These are phyloP conservation scores for Wickerhamomyces bisporus DNA, from an alignment of 805 yeast species.

Conservation along the genomic window DNA sequence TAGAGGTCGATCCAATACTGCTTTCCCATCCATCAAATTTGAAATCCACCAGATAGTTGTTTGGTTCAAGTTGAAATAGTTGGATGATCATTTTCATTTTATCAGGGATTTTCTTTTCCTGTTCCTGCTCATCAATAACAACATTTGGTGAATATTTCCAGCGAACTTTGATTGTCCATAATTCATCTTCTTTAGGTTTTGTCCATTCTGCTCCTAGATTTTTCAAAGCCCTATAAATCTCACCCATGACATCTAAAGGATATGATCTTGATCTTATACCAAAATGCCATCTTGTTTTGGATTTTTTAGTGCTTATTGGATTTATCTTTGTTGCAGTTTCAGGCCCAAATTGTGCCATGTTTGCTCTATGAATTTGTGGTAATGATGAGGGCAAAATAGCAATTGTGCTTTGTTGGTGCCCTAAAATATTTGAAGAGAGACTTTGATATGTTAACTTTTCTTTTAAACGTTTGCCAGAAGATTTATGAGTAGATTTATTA, in stretches of 20 bases:
- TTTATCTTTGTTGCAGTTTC: conserved; percentile 41
- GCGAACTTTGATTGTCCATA: conserved; percentile 93
- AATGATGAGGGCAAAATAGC: conserved; percentile 91
- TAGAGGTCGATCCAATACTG: conserved; percentile 29
- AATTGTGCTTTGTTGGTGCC: conserved; percentile 59
- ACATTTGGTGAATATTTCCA: conserved; percentile 69
- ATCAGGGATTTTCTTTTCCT: conserved; percentile 47
- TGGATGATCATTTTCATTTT: conserved; percentile 97
- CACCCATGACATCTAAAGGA: conserved; percentile 98
- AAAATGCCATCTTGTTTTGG: conserved; percentile 97
- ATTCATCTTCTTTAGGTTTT: conserved; percentile 86
- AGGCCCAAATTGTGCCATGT: conserved; percentile 63
- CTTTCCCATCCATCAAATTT: conserved; percentile 97
- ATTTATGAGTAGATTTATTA: conserved; percentile 9
- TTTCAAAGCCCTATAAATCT: conserved; percentile 88
- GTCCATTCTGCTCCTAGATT: conserved; percentile 98
- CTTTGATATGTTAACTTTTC: conserved; percentile 30
- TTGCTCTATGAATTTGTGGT: conserved; percentile 92
- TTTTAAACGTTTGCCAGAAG: conserved; percentile 16
- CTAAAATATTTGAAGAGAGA: conserved; percentile 21
- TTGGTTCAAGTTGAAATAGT: conserved; percentile 90
- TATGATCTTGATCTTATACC: conserved; percentile 95
- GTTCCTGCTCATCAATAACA: conserved; percentile 13
- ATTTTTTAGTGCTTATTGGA: conserved; percentile 69
- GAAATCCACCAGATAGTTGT: conserved; percentile 92